Base-by-base conservation (phyloP, 208 protist species). In the Trypanosoma cruzi region DNA sequence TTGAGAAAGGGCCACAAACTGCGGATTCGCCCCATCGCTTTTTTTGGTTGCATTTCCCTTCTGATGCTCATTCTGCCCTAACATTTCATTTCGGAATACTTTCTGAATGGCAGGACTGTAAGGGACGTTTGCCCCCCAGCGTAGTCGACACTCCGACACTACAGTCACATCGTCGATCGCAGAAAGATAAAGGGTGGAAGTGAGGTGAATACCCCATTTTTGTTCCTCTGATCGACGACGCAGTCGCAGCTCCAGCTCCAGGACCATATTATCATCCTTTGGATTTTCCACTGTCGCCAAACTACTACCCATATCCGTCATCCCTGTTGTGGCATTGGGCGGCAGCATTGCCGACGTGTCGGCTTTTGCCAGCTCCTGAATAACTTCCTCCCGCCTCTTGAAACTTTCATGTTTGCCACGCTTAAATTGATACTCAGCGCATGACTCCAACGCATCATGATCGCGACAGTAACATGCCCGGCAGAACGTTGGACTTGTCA, bases 391-490 rank as follows among this genome's bases (percentile, higher is more conserved):
- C 0, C 72, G 65, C 2, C 63, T 56, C 29, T 80, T 69, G 13
- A 2, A 16, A 46, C 36, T 22, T 26, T 64, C n/a, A 16, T 77
- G 59, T 48, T 37, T 64, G 14, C 36, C 60, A 32, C 56, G 73
- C 71, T 96, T 96, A 62, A 79, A 84, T 11, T 84, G 80, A 65
- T 86, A 94, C 79, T 96, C 88, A 11, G 88, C 88, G 61, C 91
- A 96, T 37, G 75, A 56, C 40, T 91, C 83, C 37, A 80, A 64
- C 18, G 55, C 67, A 57, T 92, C 85, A 71, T 96, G 91, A 64
- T 86, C 81, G 5, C 81, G 70, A 60, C 82, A 90, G 55, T 81
- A 96, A 66, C 91, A 96, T 16, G 74, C 84, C 10, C 61, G 44
- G 71, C 90, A 95, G 82, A 85, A 95, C 34, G 69, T 65, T 32